phyloP scores from a whole-genome alignment of 2,329 filamentous ascomycete genomes.

The Exophiala oligosperma region DNA sequence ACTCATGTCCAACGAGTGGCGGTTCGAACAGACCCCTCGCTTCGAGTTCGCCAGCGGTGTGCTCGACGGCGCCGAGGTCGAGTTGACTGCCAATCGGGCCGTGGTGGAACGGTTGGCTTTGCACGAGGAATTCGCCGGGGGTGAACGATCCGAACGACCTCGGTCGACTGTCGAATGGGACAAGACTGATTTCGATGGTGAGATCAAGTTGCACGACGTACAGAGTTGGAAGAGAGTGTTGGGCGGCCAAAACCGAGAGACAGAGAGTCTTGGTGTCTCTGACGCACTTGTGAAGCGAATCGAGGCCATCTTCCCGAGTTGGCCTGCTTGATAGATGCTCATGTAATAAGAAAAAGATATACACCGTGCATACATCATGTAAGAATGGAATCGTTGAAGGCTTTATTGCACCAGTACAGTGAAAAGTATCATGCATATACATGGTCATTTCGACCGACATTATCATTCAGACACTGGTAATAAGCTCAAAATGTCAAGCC shows the following conservation, averaged over 20 bases:
- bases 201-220: conserved; percentile 11
- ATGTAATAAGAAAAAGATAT: background rate
- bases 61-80: conserved; percentile 15
- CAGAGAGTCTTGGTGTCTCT: background rate
- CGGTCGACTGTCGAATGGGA: background rate
- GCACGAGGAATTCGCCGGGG: background rate
- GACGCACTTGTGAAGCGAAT: conserved; percentile 5
- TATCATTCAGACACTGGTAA: too few relatives aligned
- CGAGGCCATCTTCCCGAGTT: conserved; percentile 12
- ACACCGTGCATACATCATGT: too few relatives aligned
- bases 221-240: conserved; percentile 9
- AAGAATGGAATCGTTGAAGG: too few relatives aligned
- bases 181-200: background rate
- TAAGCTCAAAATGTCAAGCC: too few relatives aligned
- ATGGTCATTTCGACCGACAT: too few relatives aligned
- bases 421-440: too few relatives aligned
- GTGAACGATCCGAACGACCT: too few relatives aligned
- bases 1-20: conserved; percentile 24
- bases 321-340: too few relatives aligned
- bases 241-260: background rate
- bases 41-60: conserved; percentile 24
- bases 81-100: conserved; percentile 22
- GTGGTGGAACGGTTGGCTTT: conserved; percentile 10
- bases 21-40: conserved; percentile 26
- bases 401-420: too few relatives aligned